Base-by-base conservation (phyloP, 2,329 filamentous ascomycete genomes). In the Dactylella cylindrospora region DNA sequence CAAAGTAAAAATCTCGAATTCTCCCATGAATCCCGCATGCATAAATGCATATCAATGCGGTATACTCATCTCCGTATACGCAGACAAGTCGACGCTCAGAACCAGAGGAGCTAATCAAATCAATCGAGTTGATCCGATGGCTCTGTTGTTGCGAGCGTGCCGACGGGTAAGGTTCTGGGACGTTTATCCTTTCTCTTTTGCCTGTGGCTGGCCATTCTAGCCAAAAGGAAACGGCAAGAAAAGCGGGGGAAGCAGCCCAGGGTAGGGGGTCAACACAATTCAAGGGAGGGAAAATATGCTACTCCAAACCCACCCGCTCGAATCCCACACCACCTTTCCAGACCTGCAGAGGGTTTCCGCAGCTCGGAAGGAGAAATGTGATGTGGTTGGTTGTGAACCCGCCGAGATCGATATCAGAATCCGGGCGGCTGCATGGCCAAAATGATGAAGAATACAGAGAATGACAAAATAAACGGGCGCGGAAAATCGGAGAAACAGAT, bases 151-250 rank as follows among this genome's bases (percentile, higher is more conserved):
- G 33, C 33, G 33, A 13, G 33, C 33, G 31, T 29, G 35, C 33
- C 20, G 53, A 39, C 46, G 39, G 53, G 53, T 38, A 60, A 60
- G 45, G 38, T 61, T 46, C 35, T n/a, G 33, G 43, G 38, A 46
- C 47, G 47, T 61, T 61, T 61, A 61, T 38, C 55, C 55, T 46
- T 60, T 61, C 41, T 53, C 28, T 61, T 61, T 61, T 61, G 55
- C 55, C 55, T 39, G 32, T 20, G 23, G 19, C 31, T 17, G 29
- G 38, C 29, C 39, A 53, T 22, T n/a, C 7, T 1, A 45, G 10
- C 36, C 10, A 41, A 31, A 47, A 22, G 36, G 36, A 31, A 49
- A 53, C 36, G 15, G 29, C 31, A 44, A 31, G 28, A 28, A 53
- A 31, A 49, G 47, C 47, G 55, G 55, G n/a, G 47, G 47, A 53